These are phyloP conservation scores for Malbranchea zuffiana DNA, from an alignment of 2,329 filamentous ascomycete genomes.

Conservation along the genomic window DNA sequence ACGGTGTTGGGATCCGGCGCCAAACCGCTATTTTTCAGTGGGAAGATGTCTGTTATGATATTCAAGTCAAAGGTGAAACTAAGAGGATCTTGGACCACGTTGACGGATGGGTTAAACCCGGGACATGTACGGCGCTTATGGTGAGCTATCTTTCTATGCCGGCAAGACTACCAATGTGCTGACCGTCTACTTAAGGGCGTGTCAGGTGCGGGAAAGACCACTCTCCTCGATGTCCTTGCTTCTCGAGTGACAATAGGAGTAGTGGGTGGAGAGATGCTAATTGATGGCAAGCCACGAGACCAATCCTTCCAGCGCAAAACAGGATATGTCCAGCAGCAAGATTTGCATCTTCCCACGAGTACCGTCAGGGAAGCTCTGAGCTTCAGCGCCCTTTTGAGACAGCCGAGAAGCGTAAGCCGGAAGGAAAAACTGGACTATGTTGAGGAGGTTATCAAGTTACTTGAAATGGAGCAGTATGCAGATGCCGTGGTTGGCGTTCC, in stretches of 20 bases:
- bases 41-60: constrained; percentile 72
- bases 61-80: constrained; percentile 64
- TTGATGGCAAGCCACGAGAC: constrained; percentile 62
- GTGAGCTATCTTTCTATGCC: too few species aligned
- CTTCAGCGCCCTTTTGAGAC: constrained; percentile 76
- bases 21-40: constrained; percentile 77
- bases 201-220: constrained; percentile 84
- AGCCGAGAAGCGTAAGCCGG: constrained; percentile 59
- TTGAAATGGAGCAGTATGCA: constrained; percentile 83
- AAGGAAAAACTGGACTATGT: constrained; percentile 78
- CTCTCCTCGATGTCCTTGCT: constrained; percentile 73
- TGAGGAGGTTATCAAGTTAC: constrained; percentile 76
- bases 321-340: constrained; percentile 69
- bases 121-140: constrained; percentile 81
- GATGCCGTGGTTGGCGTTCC: constrained; percentile 84
- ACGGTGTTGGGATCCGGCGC: constrained; percentile 40
- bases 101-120: constrained; percentile 87
- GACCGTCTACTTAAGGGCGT: too few species aligned
- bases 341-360: constrained; percentile 71
- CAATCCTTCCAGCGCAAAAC: constrained; percentile 71
- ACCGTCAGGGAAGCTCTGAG: constrained; percentile 81
- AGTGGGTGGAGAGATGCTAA: constrained; percentile 72
- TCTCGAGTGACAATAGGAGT: constrained; percentile 81
- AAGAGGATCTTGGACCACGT: constrained; percentile 77
- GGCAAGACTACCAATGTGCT: too few species aligned